Evolutionary conservation across 441 rosid species (phyloP).

Genomic region (Macaranga tanarius): DNA sequence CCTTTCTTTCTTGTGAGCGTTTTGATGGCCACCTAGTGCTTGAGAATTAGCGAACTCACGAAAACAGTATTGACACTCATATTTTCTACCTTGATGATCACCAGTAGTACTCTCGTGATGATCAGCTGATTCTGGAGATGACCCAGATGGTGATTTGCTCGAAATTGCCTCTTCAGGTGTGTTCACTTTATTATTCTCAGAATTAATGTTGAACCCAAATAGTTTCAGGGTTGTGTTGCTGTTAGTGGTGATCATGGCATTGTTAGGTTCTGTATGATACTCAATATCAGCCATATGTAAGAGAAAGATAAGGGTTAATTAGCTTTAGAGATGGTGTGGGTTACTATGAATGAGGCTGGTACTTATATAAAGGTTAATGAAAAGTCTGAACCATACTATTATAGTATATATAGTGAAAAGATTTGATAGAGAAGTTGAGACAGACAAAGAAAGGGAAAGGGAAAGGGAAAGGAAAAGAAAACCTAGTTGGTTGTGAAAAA

Average conservation of each 20-base stretch:
- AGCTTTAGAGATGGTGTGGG: slow-evolving; percentile 37
- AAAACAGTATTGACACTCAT: slow-evolving; percentile 87
- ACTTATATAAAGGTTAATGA: slow-evolving; percentile 14
- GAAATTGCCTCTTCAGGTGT: slow-evolving; percentile 16
- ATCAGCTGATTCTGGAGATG: slow-evolving; percentile 23
- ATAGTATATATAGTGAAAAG: neutral
- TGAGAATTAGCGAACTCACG: slow-evolving; percentile 89
- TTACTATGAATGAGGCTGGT: neutral
- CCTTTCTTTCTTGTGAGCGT: slow-evolving; percentile 92
- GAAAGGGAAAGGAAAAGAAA: slow-evolving; percentile 23
- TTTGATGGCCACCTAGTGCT: slow-evolving; percentile 93
- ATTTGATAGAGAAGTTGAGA: slow-evolving; percentile 27
- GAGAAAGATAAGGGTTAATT: slow-evolving; percentile 26
- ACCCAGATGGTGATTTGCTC: slow-evolving; percentile 33
- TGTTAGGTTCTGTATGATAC: slow-evolving; percentile 33
- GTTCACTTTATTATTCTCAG: slow-evolving; percentile 33
- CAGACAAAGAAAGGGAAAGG: slow-evolving; percentile 15
- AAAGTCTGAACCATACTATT: neutral
- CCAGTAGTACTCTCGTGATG: neutral
- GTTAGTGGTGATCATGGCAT: slow-evolving; percentile 16
- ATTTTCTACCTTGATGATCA: slow-evolving; percentile 50
- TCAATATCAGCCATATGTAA: slow-evolving; percentile 55
- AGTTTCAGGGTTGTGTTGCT: slow-evolving; percentile 50
- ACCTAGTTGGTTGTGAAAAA: slow-evolving; percentile 41
- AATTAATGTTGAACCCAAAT: slow-evolving; percentile 61